Evolutionary conservation across 352 stramenopile genomes (phyloP).

Genomic region (Phytophthora cryptogea): DNA sequence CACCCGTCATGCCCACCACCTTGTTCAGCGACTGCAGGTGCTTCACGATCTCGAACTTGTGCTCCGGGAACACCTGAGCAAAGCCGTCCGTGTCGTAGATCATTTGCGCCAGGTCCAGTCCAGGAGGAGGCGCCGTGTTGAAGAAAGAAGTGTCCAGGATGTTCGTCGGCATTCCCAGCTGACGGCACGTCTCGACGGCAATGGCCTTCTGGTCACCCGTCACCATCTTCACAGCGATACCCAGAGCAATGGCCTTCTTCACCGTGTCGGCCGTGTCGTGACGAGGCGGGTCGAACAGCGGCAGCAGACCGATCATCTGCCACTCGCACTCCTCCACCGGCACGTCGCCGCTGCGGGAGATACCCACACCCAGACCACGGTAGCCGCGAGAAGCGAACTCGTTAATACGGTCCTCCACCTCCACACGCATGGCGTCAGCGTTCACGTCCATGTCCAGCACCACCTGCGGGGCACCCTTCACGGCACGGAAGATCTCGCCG

Average conservation of each 20-base stretch:
- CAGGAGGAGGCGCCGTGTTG: constrained; percentile 66
- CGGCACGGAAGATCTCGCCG: constrained; percentile 87
- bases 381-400: constrained; percentile 75
- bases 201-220: constrained; percentile 95
- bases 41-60: constrained; percentile 93
- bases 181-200: constrained; percentile 91
- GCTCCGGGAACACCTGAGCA: constrained; percentile 91
- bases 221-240: constrained; percentile 96
- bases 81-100: constrained; percentile 95
- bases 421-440: constrained; percentile 52
- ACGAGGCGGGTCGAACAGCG: constrained; percentile 94
- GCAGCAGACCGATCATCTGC: constrained; percentile 92
- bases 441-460: constrained; percentile 85
- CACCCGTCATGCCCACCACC: constrained; percentile 84
- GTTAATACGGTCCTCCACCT: constrained; percentile 85
- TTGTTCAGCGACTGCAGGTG: constrained; percentile 87
- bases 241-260: constrained; percentile 84
- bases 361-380: constrained; percentile 60
- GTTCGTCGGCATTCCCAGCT: constrained; percentile 89
- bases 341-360: constrained; percentile 63
- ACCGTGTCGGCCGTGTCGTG: constrained; percentile 94
- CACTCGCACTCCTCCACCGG: constrained; percentile 84
- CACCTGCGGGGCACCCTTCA: constrained; percentile 93
- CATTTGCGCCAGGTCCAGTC: constrained; percentile 73
- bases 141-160: constrained; percentile 85